Percentiles rank a stretch among this genome's conserved stretches.
These are phyloP conservation scores for Ophiostoma sp. DNA, from an alignment of 2,329 filamentous ascomycete genomes.

Conservation along the genomic window DNA sequence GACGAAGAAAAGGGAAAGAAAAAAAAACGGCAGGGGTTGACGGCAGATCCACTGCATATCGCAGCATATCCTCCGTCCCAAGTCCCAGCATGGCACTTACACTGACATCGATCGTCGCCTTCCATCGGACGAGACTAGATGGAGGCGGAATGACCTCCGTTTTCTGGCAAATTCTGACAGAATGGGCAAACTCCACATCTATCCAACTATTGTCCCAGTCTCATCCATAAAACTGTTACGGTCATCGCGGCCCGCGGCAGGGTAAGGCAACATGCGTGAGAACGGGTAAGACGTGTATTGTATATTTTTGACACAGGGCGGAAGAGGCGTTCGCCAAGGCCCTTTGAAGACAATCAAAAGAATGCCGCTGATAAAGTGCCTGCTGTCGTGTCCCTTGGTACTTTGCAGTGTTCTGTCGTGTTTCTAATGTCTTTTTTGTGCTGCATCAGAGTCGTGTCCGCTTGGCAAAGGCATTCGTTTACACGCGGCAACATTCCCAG, in stretches of 20 bases:
- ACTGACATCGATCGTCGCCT: not conserved
- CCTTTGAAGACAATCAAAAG: not conserved
- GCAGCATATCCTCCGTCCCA: not conserved
- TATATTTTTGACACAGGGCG: not conserved
- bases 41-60: not conserved
- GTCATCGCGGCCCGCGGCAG: not conserved
- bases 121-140: not conserved
- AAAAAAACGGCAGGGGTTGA: not conserved
- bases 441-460: not conserved
- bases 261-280: not conserved
- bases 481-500: not conserved
- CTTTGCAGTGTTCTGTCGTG: not conserved
- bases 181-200: not conserved
- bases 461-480: not conserved
- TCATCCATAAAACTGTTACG: not conserved
- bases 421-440: too few relatives aligned
- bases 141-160: not conserved
- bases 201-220: not conserved
- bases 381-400: not conserved
- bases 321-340: not conserved
- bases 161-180: not conserved
- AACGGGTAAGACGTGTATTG: not conserved
- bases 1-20: not conserved
- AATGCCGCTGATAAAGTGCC: not conserved
- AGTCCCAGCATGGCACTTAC: not conserved